Evolutionary conservation across 2,329 filamentous ascomycete species (phyloP).

Genomic region (Fusarium phyllophilum): DNA sequence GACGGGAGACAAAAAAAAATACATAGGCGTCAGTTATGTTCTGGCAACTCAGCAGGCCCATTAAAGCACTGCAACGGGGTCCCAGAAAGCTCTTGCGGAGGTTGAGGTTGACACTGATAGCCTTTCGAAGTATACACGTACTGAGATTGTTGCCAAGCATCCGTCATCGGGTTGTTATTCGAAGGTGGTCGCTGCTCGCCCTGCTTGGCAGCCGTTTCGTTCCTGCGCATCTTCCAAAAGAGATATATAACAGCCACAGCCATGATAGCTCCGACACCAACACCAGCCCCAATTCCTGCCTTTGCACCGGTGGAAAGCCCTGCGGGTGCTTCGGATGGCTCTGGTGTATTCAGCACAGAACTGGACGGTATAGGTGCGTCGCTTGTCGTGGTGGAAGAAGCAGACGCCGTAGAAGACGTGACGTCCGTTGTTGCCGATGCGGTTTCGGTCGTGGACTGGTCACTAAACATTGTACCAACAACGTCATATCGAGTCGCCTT

Average conservation of each 20-base stretch:
- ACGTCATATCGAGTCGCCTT: slow-evolving; percentile 26
- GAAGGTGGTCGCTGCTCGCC: not conserved
- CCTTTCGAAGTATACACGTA: not conserved
- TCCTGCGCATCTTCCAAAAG: slow-evolving; percentile 28
- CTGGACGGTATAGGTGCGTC: not conserved
- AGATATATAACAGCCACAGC: slow-evolving; percentile 7
- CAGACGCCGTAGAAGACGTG: not conserved
- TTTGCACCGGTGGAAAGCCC: slow-evolving; percentile 13
- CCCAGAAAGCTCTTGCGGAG: slow-evolving; percentile 21
- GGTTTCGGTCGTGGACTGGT: not conserved
- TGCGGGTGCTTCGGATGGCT: not conserved
- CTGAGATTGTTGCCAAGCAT: slow-evolving; percentile 15
- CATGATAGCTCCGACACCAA: slow-evolving; percentile 1
- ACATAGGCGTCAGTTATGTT: slow-evolving; percentile 13
- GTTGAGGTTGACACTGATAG: not conserved
- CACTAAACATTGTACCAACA: slow-evolving; percentile 26
- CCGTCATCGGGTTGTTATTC: not conserved
- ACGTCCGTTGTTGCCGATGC: not conserved
- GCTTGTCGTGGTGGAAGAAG: not conserved
- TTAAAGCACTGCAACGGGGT: slow-evolving; percentile 8
- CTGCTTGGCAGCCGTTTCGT: not conserved
- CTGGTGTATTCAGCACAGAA: not conserved
- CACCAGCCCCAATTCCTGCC: slow-evolving; percentile 25
- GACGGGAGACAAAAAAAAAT: not conserved
- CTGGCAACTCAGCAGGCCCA: slow-evolving; percentile 21